Conservation (phyloP, 2,329 filamentous ascomycete species). For the Ceratocystis harringtonii region DNA sequence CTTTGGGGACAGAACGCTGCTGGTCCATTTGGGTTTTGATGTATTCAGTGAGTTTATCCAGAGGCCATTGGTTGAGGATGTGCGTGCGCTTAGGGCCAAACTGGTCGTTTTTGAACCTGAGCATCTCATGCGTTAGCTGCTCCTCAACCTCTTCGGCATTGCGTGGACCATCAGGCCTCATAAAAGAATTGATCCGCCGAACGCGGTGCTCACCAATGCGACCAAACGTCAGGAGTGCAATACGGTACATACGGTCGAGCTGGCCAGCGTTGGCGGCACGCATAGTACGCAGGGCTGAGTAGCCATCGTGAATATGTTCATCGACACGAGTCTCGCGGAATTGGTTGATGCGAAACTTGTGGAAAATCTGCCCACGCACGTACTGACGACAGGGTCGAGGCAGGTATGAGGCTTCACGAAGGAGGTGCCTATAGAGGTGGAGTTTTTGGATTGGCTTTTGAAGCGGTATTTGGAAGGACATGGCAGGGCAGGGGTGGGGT, state of each 20-base stretch:
- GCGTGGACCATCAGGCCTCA: constrained; percentile 25
- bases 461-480: constrained; percentile 23
- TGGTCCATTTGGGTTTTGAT: constrained; percentile 29
- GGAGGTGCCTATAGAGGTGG: constrained; percentile 42
- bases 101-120: neutral
- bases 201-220: constrained; percentile 37
- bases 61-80: constrained; percentile 37
- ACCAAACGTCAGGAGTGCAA: constrained; percentile 38
- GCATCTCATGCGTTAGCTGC: constrained; percentile 17
- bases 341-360: constrained; percentile 32
- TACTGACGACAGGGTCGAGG: constrained; percentile 35
- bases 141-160: constrained; percentile 30
- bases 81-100: constrained; percentile 13
- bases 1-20: constrained; percentile 20
- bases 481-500: neutral
- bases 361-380: constrained; percentile 30
- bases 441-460: constrained; percentile 22
- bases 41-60: constrained; percentile 30
- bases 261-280: constrained; percentile 40
- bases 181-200: constrained; percentile 30
- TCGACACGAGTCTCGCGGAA: constrained; percentile 22
- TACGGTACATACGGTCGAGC: constrained; percentile 29
- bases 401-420: constrained; percentile 47
- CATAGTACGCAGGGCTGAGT: constrained; percentile 32
- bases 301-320: constrained; percentile 28